Percentiles rank a stretch among this genome's conserved stretches.
Evolutionary conservation across 306 rosid species (phyloP).

Genomic region (Sphenostylis stenocarpa): DNA sequence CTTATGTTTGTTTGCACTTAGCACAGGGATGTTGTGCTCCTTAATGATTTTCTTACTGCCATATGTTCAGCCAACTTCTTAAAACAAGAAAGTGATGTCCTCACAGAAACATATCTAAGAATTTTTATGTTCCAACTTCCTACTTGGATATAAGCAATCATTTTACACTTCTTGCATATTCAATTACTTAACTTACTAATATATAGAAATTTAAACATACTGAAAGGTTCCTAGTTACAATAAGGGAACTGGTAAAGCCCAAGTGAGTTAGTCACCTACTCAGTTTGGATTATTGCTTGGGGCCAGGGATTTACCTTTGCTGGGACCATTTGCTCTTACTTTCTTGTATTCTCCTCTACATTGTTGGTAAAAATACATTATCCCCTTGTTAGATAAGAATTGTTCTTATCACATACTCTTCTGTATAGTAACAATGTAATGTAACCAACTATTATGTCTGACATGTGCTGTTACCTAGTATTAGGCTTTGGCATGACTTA

Average conservation of each 20-base stretch:
- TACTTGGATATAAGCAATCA: background rate
- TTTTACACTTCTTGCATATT: slow-evolving; percentile 4
- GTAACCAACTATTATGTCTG: background rate
- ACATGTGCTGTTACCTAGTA: background rate
- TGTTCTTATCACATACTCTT: background rate
- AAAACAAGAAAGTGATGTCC: background rate
- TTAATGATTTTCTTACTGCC: background rate
- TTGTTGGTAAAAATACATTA: background rate
- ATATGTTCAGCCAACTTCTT: background rate
- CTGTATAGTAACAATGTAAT: background rate
- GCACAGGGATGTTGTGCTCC: background rate
- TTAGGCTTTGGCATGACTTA: background rate
- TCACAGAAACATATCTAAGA: background rate
- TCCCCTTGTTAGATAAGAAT: background rate
- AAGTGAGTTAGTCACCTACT: background rate
- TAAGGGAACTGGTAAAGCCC: background rate
- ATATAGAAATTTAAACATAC: background rate
- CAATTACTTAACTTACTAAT: background rate
- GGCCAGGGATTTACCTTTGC: background rate
- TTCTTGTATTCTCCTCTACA: background rate
- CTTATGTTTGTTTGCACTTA: background rate
- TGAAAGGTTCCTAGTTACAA: background rate
- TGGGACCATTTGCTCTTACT: background rate
- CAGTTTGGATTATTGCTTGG: background rate
- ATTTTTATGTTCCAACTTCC: background rate